These are phyloP conservation scores for Phialemoniopsis sp. DNA, from an alignment of 2,329 filamentous ascomycete species.

Conservation along the genomic window DNA sequence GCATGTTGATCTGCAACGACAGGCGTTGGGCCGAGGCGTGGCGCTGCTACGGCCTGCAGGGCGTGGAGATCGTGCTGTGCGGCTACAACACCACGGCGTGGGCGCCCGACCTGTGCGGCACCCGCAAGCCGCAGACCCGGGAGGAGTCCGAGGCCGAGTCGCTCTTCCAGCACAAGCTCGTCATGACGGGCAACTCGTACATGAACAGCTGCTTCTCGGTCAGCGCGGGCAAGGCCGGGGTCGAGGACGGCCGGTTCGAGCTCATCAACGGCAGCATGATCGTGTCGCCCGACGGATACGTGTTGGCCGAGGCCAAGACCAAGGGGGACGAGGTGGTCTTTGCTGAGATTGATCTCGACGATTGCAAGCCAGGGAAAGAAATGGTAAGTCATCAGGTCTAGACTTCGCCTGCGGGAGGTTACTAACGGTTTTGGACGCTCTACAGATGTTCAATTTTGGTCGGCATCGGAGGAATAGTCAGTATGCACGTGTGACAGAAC, in stretches of 20 bases:
- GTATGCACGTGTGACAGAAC: no score
- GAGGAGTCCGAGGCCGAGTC: conserved; percentile 41
- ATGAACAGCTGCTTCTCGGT: conserved; percentile 30
- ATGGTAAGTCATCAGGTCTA: no score
- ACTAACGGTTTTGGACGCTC: no score
- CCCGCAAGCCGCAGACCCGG: conserved; percentile 42
- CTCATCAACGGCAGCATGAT: conserved; percentile 43
- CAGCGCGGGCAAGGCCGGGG: conserved; percentile 38
- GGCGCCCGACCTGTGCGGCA: conserved; percentile 33
- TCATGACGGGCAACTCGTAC: no score
- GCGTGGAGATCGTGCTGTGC: conserved; percentile 22
- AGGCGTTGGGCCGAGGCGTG: conserved; percentile 49
- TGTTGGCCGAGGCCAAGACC: conserved; percentile 42
- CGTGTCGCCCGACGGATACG: conserved; percentile 34
- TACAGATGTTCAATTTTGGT: no score
- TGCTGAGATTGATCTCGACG: background rate
- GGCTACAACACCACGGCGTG: conserved; percentile 48
- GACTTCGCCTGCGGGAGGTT: no score
- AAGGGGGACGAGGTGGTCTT: conserved; percentile 37
- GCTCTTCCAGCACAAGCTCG: conserved; percentile 38
- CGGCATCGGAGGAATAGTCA: no score
- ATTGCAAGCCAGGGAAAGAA: background rate
- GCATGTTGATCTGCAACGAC: conserved; percentile 53
- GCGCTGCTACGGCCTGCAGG: conserved; percentile 42
- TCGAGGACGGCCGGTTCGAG: conserved; percentile 38